Percentiles rank a stretch among this genome's conserved stretches.
These are phyloP conservation scores for Euryodendron excelsum DNA, from an alignment of 148 eudicot genomes.

Conservation along the genomic window DNA sequence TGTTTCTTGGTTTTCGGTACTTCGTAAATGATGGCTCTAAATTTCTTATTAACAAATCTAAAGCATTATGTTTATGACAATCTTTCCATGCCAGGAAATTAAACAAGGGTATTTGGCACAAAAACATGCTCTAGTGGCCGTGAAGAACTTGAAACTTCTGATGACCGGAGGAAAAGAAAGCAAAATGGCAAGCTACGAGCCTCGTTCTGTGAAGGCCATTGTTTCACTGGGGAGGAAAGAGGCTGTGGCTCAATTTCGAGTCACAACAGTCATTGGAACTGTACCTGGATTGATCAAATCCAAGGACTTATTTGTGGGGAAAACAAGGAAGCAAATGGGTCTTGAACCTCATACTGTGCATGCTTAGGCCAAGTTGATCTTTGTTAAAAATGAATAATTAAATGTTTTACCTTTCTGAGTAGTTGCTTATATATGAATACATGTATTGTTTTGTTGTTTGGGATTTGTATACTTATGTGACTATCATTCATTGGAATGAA, in stretches of 20 bases:
- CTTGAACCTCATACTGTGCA: too few species aligned
- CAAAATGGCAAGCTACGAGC: conserved; percentile 47
- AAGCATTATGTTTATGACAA: not conserved
- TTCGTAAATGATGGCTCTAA: too few species aligned
- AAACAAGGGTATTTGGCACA: conserved; percentile 66
- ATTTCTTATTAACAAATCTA: not conserved
- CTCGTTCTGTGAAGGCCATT: conserved; percentile 31
- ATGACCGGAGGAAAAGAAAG: conserved; percentile 39
- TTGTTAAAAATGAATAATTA: too few species aligned
- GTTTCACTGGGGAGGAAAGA: conserved; percentile 64
- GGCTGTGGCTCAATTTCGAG: conserved; percentile 49
- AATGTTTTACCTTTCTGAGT: too few species aligned
- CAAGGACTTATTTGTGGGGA: conserved; percentile 52
- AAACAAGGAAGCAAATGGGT: conserved; percentile 46
- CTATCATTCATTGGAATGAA: too few species aligned
- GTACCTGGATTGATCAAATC: conserved; percentile 52
- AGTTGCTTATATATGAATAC: too few species aligned
- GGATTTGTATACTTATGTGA: too few species aligned
- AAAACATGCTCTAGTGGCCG: conserved; percentile 47
- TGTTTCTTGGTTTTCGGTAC: too few species aligned
- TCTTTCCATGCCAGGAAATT: conserved; percentile 37
- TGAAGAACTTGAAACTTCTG: conserved; percentile 52
- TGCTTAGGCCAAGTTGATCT: too few species aligned
- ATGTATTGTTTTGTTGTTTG: too few species aligned
- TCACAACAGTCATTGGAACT: conserved; percentile 45